Evolutionary conservation across 2,329 filamentous ascomycete species (phyloP), one percentile per base, ranked within the genome.

Genomic region (Fusarium mangiferae): DNA sequence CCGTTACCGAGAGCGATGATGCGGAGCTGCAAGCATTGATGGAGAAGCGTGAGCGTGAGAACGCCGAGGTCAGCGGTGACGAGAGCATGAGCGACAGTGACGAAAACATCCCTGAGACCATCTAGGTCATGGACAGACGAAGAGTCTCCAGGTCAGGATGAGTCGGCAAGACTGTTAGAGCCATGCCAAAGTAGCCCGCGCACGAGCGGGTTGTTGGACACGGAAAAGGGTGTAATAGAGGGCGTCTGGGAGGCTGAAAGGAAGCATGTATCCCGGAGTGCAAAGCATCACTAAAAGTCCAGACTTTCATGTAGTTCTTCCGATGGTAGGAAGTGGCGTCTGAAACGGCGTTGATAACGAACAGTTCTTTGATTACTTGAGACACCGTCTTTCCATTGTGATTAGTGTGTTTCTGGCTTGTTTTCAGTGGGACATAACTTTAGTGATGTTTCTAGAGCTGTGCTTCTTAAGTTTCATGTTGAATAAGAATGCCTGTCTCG

Each of bases 1-100:
- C 97, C 9, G 96, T 99, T 72, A 99, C 96, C 4, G 97, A 98
- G 89, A 97, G 95, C 83, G 97, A 99, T 80, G 96, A 99, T 81
- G 96, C 96, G 33, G 95, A 98, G 85, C 88, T 99, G 75, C 95
- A 98, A 84, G 96, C 96, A 59, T 90, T 99, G 75, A 99, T 99
- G 96, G 96, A 98, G 89, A 98, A 98, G 92, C 92, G 94, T 76
- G 96, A 98, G 88, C 92, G 94, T 76, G 96, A 98, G 90, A 99
- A 99, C 85, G 94, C 94, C 82, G 94, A 99, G 84, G 94, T 99
- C 81, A 98, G 95, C 83, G 96, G 96, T 80, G 97, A 99, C 82
- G 96, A 99, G 88, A 96, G 95, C 83, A 89, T 94, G 83, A 97
- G 94, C 81, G 96, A 97, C 85, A 98, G 94, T 82, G 96, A 98